A percentile compares a stretch with the other conserved stretches of the same genome.
Evolutionary conservation across 345 rosid genomes (phyloP).

Genomic region (rapeseed (Brassica napus)): Da-Ae NC_063450.1:6241501-6242000

Average conservation of each 20-base stretch:
- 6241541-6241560: background rate
- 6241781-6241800: slow-evolving; percentile 13
- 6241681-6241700: slow-evolving; percentile 48
- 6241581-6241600: background rate
- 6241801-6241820: slow-evolving; percentile 8
- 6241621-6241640: background rate
- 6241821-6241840: background rate
- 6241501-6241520: background rate
- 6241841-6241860: background rate
- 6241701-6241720: slow-evolving; percentile 82
- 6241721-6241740: slow-evolving; percentile 52
- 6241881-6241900: slow-evolving; percentile 12
- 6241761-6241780: slow-evolving; percentile 51
- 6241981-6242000: slow-evolving; percentile 47
- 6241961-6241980: slow-evolving; percentile 21
- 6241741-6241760: slow-evolving; percentile 78
- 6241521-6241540: background rate
- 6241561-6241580: background rate
- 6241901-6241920: slow-evolving; percentile 9
- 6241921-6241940: background rate
- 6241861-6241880: background rate
- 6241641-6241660: background rate
- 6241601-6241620: slow-evolving; percentile 22
- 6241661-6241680: background rate
- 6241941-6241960: background rate